Base-by-base conservation (phyloP, 441 rosid species). In the Eutrema salsugineum region DNA sequence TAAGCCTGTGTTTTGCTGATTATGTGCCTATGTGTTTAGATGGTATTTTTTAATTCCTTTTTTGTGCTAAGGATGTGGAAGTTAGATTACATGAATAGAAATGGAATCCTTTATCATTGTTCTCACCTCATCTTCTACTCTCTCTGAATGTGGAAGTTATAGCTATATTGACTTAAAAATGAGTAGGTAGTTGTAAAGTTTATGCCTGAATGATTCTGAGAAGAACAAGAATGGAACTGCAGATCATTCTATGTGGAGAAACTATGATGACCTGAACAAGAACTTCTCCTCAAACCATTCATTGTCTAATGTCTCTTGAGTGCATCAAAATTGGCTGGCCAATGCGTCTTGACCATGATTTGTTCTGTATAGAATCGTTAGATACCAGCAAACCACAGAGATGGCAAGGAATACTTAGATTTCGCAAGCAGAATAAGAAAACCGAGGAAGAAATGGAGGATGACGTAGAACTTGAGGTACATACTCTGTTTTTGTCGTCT, bases 261-360 rank as follows among this genome's bases (percentile, higher is more conserved):
- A 95, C 86, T 95, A 92, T 12, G 99, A 95, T 83, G 99, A 95
- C 76, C 84, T 92, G 70, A 95, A 93, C 33, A 98, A 95, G 83
- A 93, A 68, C 79, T 95, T 95, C 87, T 95, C 97, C 98, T 91
- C 44, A 53, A 86, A 65, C 49, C 39, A 47, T 12, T 48, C 58
- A 70, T 19, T 46, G 43, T 47, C 40, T 51, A 66, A 51, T 35
- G 22, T 27, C 98, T 77, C 85, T 79, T 53, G 88, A 84, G 70
- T 95, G 99, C 84, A 91, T 95, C 55, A 84, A 89, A 78, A 69
- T 95, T 66, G 92, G 99, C 64, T 95, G 99, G 99, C 98, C 99
- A 12, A 85, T 95, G 95, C 86, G 83, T 75, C 58, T 44, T 61
- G 83, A 85, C 40, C 97, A 93, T 67, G 90, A 93, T 68, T 95